These are phyloP conservation scores for Colletotrichum camelliae DNA, from an alignment of 2,329 filamentous ascomycete genomes.

Conservation along the genomic window DNA sequence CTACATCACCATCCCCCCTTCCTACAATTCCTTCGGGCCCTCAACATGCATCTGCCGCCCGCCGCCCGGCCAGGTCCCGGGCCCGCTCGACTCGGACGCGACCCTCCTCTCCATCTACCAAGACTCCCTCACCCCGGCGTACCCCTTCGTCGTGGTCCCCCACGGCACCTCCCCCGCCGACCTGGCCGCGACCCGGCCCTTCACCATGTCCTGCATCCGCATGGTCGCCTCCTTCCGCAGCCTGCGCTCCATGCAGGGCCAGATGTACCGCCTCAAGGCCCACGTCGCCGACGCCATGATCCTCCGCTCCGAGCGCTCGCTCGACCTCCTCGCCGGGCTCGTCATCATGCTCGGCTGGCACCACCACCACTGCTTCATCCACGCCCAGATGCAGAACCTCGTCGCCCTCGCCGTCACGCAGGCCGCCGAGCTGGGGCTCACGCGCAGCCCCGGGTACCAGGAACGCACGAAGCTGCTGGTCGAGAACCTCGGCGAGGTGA, in stretches of 20 bases:
- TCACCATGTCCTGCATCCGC: slow-evolving; percentile 53
- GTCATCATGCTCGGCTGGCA: slow-evolving; percentile 56
- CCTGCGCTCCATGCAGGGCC: slow-evolving; percentile 51
- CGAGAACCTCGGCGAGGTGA: slow-evolving; percentile 41
- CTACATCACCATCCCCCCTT: slow-evolving; percentile 40
- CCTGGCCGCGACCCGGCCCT: slow-evolving; percentile 45
- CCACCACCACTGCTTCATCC: slow-evolving; percentile 59
- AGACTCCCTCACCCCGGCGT: slow-evolving; percentile 44
- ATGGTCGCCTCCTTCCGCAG: slow-evolving; percentile 56
- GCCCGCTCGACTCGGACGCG: slow-evolving; percentile 51
- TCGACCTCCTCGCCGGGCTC: slow-evolving; percentile 56
- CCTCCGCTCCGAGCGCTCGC: slow-evolving; percentile 53
- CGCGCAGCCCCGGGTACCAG: slow-evolving; percentile 41
- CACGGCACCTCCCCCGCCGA: slow-evolving; percentile 36
- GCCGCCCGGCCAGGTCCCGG: slow-evolving; percentile 40
- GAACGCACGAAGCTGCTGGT: slow-evolving; percentile 49
- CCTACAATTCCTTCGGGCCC: slow-evolving; percentile 52
- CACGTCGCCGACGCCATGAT: slow-evolving; percentile 54
- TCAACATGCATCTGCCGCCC: slow-evolving; percentile 53
- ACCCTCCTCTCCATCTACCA: slow-evolving; percentile 49
- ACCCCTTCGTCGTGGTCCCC: slow-evolving; percentile 53
- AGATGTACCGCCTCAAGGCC: slow-evolving; percentile 53
- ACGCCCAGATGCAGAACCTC: slow-evolving; percentile 57
- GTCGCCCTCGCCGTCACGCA: slow-evolving; percentile 54
- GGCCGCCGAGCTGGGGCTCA: slow-evolving; percentile 51